Evolutionary conservation across 768 basidiomycete species (phyloP).

Genomic region (Filobasidium floriforme): DNA sequence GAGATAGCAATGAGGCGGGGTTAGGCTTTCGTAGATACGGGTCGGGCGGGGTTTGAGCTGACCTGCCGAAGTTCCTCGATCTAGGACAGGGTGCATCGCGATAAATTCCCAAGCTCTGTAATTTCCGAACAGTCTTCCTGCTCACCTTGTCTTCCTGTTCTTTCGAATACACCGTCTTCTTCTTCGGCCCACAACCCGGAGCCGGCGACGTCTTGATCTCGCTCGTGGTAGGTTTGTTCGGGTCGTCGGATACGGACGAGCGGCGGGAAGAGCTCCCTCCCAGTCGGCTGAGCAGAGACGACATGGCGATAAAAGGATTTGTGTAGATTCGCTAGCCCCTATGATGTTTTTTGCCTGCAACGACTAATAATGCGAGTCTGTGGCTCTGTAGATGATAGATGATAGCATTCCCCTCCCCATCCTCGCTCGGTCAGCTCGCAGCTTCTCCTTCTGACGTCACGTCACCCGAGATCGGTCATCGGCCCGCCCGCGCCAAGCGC

Average conservation of each 20-base stretch:
- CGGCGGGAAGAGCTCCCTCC: conserved; percentile 18
- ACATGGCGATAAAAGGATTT: not conserved
- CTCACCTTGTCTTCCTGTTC: conserved; percentile 52
- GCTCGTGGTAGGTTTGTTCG: conserved; percentile 39
- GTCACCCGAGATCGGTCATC: no score
- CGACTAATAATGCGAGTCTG: no score
- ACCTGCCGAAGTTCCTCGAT: conserved; percentile 61
- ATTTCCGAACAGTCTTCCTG: not conserved
- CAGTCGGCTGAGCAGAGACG: not conserved
- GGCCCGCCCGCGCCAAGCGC: no score
- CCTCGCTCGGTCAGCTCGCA: no score
- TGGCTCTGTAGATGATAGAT: no score
- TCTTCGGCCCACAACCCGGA: conserved; percentile 50
- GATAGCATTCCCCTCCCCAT: no score
- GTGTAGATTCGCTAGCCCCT: no score
- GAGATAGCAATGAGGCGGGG: no score
- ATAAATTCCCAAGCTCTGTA: not conserved
- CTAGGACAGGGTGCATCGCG: no score
- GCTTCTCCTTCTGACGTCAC: no score
- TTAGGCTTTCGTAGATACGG: not conserved
- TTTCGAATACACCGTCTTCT: conserved; percentile 58
- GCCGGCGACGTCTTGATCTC: conserved; percentile 56
- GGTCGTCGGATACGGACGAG: conserved; percentile 15
- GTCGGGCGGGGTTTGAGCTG: not conserved
- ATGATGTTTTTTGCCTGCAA: no score